Percentiles rank a stretch among this genome's conserved stretches.
Conservation (phyloP, 2,329 filamentous ascomycete species). For the Neocucurbitaria cava region DNA sequence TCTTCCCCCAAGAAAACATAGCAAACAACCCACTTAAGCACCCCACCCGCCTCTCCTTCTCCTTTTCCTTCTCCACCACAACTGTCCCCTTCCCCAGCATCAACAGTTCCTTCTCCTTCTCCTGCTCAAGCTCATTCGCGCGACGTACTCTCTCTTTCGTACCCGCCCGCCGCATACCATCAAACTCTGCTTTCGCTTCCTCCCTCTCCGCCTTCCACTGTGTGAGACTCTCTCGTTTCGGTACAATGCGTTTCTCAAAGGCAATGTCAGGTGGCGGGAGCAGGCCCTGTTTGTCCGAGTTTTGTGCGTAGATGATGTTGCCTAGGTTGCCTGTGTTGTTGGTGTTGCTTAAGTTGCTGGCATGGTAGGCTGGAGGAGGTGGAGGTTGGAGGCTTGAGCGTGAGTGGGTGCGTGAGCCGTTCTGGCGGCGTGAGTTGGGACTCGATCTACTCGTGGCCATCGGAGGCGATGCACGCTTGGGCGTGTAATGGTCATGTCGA, state of each 20-base stretch:
- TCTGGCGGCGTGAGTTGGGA: neutral
- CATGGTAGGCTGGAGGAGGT: neutral
- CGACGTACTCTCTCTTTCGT: constrained; percentile 34
- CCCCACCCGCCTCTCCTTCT: neutral
- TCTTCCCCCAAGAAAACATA: neutral
- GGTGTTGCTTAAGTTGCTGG: neutral
- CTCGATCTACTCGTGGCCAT: neutral
- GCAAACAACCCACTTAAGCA: constrained; percentile 9
- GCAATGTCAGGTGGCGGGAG: neutral
- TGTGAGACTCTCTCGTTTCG: constrained; percentile 24
- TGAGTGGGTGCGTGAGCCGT: neutral
- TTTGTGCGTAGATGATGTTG: neutral
- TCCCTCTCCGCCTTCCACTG: constrained; percentile 37
- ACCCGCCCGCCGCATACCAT: constrained; percentile 17
- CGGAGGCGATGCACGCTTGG: neutral
- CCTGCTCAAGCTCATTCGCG: constrained; percentile 38
- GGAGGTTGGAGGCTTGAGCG: neutral
- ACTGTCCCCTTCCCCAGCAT: constrained; percentile 20
- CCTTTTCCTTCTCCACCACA: neutral
- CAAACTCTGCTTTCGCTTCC: constrained; percentile 10
- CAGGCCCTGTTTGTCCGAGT: neutral
- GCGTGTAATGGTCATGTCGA: neutral
- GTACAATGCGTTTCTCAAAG: constrained; percentile 12
- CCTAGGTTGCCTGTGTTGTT: too few species aligned
- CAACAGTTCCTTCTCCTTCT: constrained; percentile 31